Base-by-base conservation (phyloP, 441 rosid genomes). In the Raphanus hybrid region DNA sequence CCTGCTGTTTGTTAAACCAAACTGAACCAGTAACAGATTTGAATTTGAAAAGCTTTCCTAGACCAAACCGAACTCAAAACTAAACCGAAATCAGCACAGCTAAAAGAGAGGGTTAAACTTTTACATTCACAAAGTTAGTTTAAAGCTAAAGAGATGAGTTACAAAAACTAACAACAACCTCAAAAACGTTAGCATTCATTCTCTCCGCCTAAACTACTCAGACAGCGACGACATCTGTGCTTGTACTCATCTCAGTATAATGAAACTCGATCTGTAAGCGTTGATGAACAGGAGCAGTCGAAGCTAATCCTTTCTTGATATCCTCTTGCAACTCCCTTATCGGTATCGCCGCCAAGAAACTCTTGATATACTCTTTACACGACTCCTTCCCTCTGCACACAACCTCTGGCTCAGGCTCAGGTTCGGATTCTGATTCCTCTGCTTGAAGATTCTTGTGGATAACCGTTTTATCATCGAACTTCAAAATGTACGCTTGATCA, bases 301-400 rank as follows among this genome's bases (percentile, higher is more conserved):
- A 85, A 70, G 78, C 83, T 71, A 89, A 62, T 8, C 98, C 94
- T 82, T 86, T 93, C 89, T 86, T 90, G 62, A 89, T 82, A 82
- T 93, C 98, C 26, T 78, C 85, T 81, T 87, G 96, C 86, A 93
- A 37, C 80, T 91, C 93, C 54, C 93, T 80, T 16, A 91, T 67
- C 39, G 97, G 97, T 41, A 93, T 89, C n/a, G 93, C 94, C 39
- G 97, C 98, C 87, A 91, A 81, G 88, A 93, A 93, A 67, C 81
- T 93, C 84, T 93, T 93, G 1, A 93, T 90, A 63, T 91, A 93
- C 81, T 90, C 97, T 81, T 90, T 93, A 81, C 98, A 91, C 4
- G 91, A 82, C 69, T 90, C 92, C 61, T 90, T 93, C 66, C 97
- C 96, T 63, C 61, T 72, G 78, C 89, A 86, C 27, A 86, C 67